A percentile compares a stretch with the other conserved stretches of the same genome.
Conservation (phyloP, 2,329 filamentous ascomycete species). For the Epichloe brachyelytri region DNA sequence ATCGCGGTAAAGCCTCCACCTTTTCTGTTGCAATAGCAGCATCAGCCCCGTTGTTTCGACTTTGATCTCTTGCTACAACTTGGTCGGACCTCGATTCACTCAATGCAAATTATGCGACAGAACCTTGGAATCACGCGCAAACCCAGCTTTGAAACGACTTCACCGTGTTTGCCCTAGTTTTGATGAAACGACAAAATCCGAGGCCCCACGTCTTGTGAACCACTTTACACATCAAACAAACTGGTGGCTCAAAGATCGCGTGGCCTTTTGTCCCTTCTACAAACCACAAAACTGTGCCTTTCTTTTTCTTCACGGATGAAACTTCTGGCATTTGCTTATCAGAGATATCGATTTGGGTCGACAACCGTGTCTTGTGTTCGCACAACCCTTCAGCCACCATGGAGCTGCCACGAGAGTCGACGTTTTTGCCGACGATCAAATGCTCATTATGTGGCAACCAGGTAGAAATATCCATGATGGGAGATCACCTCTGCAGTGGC, state of each 20-base stretch:
- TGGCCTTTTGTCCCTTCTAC: too few relatives aligned
- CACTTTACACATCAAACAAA: neutral
- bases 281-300: neutral
- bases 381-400: conserved; percentile 17
- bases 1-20: conserved; percentile 1
- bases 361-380: neutral
- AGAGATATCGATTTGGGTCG: neutral
- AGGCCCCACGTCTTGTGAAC: neutral
- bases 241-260: neutral
- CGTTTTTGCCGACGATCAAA: conserved; percentile 72
- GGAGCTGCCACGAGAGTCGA: conserved; percentile 45
- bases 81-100: neutral
- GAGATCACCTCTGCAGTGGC: conserved; percentile 62
- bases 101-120: neutral
- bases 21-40: conserved; percentile 5
- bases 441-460: conserved; percentile 68
- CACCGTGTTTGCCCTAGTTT: neutral
- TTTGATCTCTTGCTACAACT: neutral
- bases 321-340: neutral
- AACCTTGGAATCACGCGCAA: neutral
- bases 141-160: neutral
- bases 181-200: neutral
- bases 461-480: conserved; percentile 76
- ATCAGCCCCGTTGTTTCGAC: conserved; percentile 5
- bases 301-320: neutral